Conservation (phyloP, 805 yeast species). For the Grigorovia humatica region DNA sequence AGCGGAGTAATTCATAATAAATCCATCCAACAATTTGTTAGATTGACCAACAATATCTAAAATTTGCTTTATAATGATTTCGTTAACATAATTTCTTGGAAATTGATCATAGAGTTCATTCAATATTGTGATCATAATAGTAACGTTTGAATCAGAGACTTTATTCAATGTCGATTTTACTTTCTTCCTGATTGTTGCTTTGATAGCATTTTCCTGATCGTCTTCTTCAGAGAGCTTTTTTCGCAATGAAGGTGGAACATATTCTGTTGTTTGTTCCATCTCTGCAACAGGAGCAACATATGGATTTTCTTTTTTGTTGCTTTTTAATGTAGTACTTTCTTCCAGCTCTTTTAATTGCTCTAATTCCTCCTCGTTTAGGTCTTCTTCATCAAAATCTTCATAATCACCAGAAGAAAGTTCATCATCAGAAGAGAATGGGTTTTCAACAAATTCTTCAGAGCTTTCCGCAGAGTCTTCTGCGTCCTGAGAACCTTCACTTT, state of each 20-base stretch:
- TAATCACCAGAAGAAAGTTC: slow-evolving; percentile 35
- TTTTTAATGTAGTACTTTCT: slow-evolving; percentile 24
- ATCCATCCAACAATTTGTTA: slow-evolving; percentile 63
- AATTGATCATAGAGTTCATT: slow-evolving; percentile 50
- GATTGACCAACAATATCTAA: slow-evolving; percentile 55
- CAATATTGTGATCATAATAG: slow-evolving; percentile 58
- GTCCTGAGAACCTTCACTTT: slow-evolving; percentile 33
- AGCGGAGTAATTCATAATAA: slow-evolving; percentile 70
- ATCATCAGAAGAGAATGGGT: slow-evolving; percentile 33
- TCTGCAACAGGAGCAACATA: slow-evolving; percentile 49
- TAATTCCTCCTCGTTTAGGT: slow-evolving; percentile 29
- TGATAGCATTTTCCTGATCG: slow-evolving; percentile 36
- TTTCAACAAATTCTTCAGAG: slow-evolving; percentile 15
- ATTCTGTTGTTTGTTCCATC: slow-evolving; percentile 36
- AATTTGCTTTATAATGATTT: slow-evolving; percentile 51
- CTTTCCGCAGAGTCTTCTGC: slow-evolving; percentile 30
- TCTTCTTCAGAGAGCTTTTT: slow-evolving; percentile 34
- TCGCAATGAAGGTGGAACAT: slow-evolving; percentile 84
- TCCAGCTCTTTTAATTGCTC: slow-evolving; percentile 24
- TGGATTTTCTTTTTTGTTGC: slow-evolving; percentile 50
- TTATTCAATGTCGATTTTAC: slow-evolving; percentile 80
- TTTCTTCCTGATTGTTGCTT: slow-evolving; percentile 42
- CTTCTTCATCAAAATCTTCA: slow-evolving; percentile 34
- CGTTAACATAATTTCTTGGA: slow-evolving; percentile 74
- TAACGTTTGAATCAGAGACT: slow-evolving; percentile 78